Conservation (phyloP, 2,329 filamentous ascomycete genomes). For the Neonectria coccinea region DNA sequence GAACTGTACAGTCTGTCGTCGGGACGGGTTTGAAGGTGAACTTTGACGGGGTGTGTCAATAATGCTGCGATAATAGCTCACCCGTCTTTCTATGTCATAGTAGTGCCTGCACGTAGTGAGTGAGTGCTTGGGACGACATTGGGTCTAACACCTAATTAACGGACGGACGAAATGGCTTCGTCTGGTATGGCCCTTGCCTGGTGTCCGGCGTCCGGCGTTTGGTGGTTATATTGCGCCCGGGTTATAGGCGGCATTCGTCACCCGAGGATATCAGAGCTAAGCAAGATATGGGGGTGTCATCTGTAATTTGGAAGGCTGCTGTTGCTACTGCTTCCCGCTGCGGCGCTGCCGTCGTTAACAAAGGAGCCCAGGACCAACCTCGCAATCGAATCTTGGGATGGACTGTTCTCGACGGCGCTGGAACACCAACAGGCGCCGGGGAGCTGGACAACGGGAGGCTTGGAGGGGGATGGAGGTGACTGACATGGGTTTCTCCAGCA, state of each 20-base stretch:
- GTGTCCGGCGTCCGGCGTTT: conserved; percentile 4
- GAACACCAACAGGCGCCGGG: conserved; percentile 16
- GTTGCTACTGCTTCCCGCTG: too few relatives aligned
- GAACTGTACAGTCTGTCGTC: conserved; percentile 5
- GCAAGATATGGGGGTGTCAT: conserved; percentile 15
- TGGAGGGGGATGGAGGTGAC: conserved; percentile 14
- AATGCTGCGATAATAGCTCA: conserved; percentile 39
- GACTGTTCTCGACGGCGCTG: conserved; percentile 15
- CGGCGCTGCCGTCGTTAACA: conserved; percentile 2
- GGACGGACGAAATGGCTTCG: conserved; percentile 34
- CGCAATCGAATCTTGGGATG: conserved; percentile 16
- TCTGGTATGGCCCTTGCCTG: conserved; percentile 20
- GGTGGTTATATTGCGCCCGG: conserved; percentile 19
- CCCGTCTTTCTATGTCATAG: conserved; percentile 12
- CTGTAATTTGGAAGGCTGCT: background rate
- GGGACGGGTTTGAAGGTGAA: conserved; percentile 10
- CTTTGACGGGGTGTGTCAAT: conserved; percentile 13
- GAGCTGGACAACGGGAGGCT: conserved; percentile 11
- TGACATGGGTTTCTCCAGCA: conserved; percentile 16
- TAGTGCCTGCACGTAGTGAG: conserved; percentile 30
- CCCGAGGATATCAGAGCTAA: conserved; percentile 7
- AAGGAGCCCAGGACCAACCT: conserved; percentile 1
- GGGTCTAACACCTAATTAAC: conserved; percentile 19
- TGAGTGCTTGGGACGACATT: conserved; percentile 24
- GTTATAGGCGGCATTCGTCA: conserved; percentile 21